Percentiles rank a stretch among this genome's conserved stretches.
phyloP scores from a whole-genome alignment of 768 basidiomycete genomes.

The Psilocybe cyanescens region DNA sequence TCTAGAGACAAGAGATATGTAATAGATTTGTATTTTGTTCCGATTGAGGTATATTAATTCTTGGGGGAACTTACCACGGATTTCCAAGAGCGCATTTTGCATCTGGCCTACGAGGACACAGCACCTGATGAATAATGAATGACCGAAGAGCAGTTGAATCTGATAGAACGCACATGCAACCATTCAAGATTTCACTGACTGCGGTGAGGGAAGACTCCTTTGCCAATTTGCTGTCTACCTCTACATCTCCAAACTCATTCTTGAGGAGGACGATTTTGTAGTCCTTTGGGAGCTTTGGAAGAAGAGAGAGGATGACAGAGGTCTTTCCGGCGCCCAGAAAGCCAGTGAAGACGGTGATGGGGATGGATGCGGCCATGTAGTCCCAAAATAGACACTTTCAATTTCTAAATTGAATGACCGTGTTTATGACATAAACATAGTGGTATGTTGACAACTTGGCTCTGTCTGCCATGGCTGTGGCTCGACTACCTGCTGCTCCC shows the following conservation, averaged over 20 bases:
- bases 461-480: slow-evolving; percentile 4
- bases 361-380: slow-evolving; percentile 48
- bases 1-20: slow-evolving; percentile 44
- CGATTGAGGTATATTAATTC: not conserved
- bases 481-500: slow-evolving; percentile 47
- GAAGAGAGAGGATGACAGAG: slow-evolving; percentile 78
- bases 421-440: slow-evolving; percentile 4
- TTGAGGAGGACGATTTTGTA: slow-evolving; percentile 92
- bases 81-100: slow-evolving; percentile 88
- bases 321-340: slow-evolving; percentile 87
- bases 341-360: slow-evolving; percentile 95
- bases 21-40: not conserved
- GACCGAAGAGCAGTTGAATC: not conserved
- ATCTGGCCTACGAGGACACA: slow-evolving; percentile 95
- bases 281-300: slow-evolving; percentile 80
- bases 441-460: not conserved
- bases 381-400: not conserved
- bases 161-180: slow-evolving; percentile 80
- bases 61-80: slow-evolving; percentile 58
- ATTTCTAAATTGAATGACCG: not conserved
- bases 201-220: slow-evolving; percentile 82
- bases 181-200: slow-evolving; percentile 93
- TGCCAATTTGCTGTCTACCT: slow-evolving; percentile 94
- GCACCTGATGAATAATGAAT: slow-evolving; percentile 56
- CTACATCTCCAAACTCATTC: slow-evolving; percentile 95